phyloP scores from a whole-genome alignment of 192 early-diverging fungal genomes.

The Funneliformis mosseae region DNA sequence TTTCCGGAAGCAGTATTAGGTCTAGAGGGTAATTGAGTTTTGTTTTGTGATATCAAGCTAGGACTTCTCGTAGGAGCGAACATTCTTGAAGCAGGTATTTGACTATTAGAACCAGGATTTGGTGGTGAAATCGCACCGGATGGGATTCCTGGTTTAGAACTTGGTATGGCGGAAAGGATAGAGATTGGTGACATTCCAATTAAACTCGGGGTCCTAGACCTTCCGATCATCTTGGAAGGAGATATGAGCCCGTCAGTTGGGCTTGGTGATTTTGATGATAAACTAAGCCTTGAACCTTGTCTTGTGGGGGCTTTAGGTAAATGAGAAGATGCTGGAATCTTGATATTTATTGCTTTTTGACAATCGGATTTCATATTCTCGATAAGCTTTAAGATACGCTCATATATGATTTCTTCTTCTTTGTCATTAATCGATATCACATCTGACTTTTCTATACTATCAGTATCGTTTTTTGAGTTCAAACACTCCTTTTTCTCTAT shows the following conservation, averaged over 20 bases:
- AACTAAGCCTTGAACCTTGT: neutral
- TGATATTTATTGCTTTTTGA: slow-evolving; percentile 21
- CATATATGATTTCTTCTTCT: slow-evolving; percentile 20
- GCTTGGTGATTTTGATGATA: neutral
- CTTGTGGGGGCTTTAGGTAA: slow-evolving; percentile 8
- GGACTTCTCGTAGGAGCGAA: neutral
- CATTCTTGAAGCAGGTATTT: too few species aligned
- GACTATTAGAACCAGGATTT: neutral
- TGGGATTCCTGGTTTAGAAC: neutral
- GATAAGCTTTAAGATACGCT: slow-evolving; percentile 24
- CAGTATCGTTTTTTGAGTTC: neutral
- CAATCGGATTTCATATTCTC: slow-evolving; percentile 32
- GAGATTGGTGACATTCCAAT: neutral
- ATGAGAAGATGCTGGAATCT: slow-evolving; percentile 11
- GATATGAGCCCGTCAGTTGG: neutral
- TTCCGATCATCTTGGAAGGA: neutral
- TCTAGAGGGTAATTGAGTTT: neutral
- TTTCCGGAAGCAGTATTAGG: neutral
- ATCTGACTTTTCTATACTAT: neutral
- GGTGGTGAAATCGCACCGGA: neutral
- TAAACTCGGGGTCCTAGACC: neutral
- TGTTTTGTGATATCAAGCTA: neutral
- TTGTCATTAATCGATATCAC: neutral
- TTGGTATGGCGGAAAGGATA: neutral
- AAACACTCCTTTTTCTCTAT: neutral